Evolutionary conservation across 1,139 yeast species (phyloP).

Genomic region (Geotrichum phurueaensis): DNA sequence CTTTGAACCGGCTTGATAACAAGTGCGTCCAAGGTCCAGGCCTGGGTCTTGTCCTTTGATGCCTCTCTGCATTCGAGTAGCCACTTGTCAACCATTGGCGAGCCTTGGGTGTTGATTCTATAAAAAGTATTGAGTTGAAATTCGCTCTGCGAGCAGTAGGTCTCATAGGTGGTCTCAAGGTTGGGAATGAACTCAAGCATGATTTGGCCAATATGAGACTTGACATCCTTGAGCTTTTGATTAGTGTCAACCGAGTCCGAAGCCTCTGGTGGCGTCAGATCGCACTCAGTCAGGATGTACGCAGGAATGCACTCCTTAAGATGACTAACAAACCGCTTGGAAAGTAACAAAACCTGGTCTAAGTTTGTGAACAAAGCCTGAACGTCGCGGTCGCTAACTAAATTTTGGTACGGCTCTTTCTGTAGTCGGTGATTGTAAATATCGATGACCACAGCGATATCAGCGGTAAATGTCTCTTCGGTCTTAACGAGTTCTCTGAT

Average conservation of each 20-base stretch:
- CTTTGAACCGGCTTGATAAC: conserved; percentile 43
- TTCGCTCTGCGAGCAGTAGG: conserved; percentile 32
- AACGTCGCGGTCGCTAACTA: conserved; percentile 29
- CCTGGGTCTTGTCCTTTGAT: conserved; percentile 32
- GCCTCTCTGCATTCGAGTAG: conserved; percentile 29
- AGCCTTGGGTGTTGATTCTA: conserved; percentile 25
- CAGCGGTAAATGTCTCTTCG: conserved; percentile 35
- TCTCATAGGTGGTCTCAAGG: conserved; percentile 32
- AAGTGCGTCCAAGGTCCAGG: conserved; percentile 40
- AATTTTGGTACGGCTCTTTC: conserved; percentile 27
- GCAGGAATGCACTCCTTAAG: conserved; percentile 28
- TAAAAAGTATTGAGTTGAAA: conserved; percentile 32
- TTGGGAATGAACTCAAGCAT: conserved; percentile 31
- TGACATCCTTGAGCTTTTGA: conserved; percentile 25
- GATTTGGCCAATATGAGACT: conserved; percentile 33
- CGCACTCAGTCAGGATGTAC: conserved; percentile 22
- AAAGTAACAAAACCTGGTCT: conserved; percentile 29
- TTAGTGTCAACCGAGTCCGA: conserved; percentile 1
- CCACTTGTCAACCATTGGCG: conserved; percentile 33
- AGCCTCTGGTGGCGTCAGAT: conserved; percentile 19
- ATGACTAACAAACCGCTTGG: conserved; percentile 28
- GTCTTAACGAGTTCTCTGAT: conserved; percentile 36
- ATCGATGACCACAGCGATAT: conserved; percentile 33
- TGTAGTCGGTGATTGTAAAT: conserved; percentile 29
- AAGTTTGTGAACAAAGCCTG: conserved; percentile 32